Evolutionary conservation across 2,329 filamentous ascomycete species (phyloP).

Genomic region (Pseudovirgaria hyperparasitica): DNA sequence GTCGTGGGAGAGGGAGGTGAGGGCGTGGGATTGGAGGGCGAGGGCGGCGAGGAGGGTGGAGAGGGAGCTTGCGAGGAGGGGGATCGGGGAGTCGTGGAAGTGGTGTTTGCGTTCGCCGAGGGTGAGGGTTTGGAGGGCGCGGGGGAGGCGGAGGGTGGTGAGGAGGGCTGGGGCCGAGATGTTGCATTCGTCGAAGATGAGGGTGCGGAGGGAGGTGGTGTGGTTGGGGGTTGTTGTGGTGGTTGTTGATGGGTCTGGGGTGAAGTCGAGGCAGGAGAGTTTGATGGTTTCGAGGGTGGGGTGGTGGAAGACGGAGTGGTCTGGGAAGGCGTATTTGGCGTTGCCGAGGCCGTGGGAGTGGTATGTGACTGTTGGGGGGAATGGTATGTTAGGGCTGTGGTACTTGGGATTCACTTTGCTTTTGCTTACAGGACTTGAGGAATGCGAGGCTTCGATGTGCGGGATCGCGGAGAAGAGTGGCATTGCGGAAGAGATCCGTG

Average conservation of each 20-base stretch:
- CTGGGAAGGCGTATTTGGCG: constrained; percentile 15
- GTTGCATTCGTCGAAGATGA: constrained; percentile 25
- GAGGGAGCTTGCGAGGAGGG: constrained; percentile 10
- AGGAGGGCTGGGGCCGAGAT: constrained; percentile 16
- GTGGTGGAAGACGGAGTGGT: constrained; percentile 16
- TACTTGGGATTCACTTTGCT: no score
- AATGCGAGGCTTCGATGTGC: no score
- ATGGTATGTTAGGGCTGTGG: constrained; percentile 1
- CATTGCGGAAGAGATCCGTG: no score
- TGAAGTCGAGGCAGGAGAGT: constrained; percentile 21
- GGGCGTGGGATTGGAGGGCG: constrained; percentile 17
- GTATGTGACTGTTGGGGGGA: constrained; percentile 15
- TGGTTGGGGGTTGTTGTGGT: constrained; percentile 10
- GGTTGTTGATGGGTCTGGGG: constrained; percentile 8
- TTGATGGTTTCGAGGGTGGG: constrained; percentile 18
- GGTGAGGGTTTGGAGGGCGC: constrained; percentile 16
- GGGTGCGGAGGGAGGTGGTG: constrained; percentile 14
- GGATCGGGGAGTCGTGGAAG: constrained; percentile 14
- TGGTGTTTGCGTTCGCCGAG: constrained; percentile 20
- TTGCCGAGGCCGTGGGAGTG: constrained; percentile 18
- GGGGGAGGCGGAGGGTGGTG: constrained; percentile 17
- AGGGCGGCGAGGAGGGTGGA: constrained; percentile 16
- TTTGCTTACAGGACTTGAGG: no score
- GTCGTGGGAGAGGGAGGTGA: constrained; percentile 16
- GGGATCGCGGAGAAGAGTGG: no score